phyloP scores from a whole-genome alignment of 2,329 filamentous ascomycete species.

The Dactylellina parvicollis region DNA sequence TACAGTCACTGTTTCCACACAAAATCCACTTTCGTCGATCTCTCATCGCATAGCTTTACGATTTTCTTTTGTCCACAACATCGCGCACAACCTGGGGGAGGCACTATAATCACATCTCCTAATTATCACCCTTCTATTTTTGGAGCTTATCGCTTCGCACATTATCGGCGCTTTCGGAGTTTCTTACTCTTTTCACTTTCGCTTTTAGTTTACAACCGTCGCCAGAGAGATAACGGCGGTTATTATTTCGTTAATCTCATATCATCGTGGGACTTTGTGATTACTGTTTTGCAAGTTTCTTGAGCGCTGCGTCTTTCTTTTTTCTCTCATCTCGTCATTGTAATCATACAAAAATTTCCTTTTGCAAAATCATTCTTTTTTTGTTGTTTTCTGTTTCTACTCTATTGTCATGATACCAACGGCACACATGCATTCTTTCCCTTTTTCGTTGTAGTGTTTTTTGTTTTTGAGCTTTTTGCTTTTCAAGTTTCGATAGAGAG shows the following conservation, averaged over 20 bases:
- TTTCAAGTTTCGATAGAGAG: slow-evolving; percentile 51
- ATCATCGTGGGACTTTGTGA: slow-evolving; percentile 24
- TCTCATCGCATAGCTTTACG: slow-evolving; percentile 11
- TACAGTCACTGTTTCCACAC: slow-evolving; percentile 4
- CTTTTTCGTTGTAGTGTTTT: slow-evolving; percentile 14
- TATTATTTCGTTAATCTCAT: slow-evolving; percentile 8
- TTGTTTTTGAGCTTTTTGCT: slow-evolving; percentile 16
- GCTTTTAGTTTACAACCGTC: slow-evolving; percentile 19
- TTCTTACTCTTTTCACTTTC: slow-evolving; percentile 19
- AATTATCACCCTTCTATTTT: slow-evolving; percentile 28
- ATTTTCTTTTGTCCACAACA: slow-evolving; percentile 51
- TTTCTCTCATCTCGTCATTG: slow-evolving; percentile 26
- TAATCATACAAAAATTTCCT: slow-evolving; percentile 35
- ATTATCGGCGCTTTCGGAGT: slow-evolving; percentile 47
- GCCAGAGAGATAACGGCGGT: slow-evolving; percentile 47
- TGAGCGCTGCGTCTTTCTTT: slow-evolving; percentile 34
- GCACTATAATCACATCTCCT: neutral
- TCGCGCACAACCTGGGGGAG: slow-evolving; percentile 3
- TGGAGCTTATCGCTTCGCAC: slow-evolving; percentile 23
- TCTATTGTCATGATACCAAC: slow-evolving; percentile 51
- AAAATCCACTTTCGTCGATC: slow-evolving; percentile 9
- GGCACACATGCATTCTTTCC: slow-evolving; percentile 42
- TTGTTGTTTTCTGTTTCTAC: slow-evolving; percentile 21
- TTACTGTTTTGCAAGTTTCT: slow-evolving; percentile 28
- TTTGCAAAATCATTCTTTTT: slow-evolving; percentile 21